These are phyloP conservation scores for Malassezia psittaci DNA, from an alignment of 1,284 basidiomycete species.

Conservation along the genomic window DNA sequence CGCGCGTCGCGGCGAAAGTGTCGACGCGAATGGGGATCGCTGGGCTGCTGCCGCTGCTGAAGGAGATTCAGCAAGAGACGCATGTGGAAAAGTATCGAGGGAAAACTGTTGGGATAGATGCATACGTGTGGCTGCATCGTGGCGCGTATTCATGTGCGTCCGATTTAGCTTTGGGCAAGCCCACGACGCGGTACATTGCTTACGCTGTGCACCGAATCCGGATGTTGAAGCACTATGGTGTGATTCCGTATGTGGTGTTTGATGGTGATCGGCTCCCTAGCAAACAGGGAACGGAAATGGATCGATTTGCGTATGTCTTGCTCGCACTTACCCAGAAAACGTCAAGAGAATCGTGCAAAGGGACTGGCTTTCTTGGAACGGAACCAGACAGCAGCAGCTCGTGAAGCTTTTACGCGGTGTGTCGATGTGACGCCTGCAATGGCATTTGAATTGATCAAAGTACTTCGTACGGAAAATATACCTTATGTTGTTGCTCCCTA, in stretches of 20 bases:
- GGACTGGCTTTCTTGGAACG: slow-evolving; percentile 66
- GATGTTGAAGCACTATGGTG: slow-evolving; percentile 70
- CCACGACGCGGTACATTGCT: slow-evolving; percentile 77
- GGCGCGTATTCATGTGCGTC: slow-evolving; percentile 79
- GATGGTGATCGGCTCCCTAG: slow-evolving; percentile 91
- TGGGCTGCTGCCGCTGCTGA: slow-evolving; percentile 83
- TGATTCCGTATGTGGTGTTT: slow-evolving; percentile 86
- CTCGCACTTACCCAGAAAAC: neutral
- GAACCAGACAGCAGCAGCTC: slow-evolving; percentile 67
- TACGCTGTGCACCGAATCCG: slow-evolving; percentile 88
- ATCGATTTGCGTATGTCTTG: slow-evolving; percentile 56
- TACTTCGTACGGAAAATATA: slow-evolving; percentile 42
- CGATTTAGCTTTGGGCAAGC: slow-evolving; percentile 73
- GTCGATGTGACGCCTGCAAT: slow-evolving; percentile 93
- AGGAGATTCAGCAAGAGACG: slow-evolving; percentile 57
- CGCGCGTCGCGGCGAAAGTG: too few relatives aligned
- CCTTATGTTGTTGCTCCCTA: slow-evolving; percentile 89
- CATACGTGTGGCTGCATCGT: slow-evolving; percentile 95
- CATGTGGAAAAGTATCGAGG: slow-evolving; percentile 32
- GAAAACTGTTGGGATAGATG: slow-evolving; percentile 62
- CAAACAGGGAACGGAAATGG: slow-evolving; percentile 78
- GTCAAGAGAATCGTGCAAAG: slow-evolving; percentile 53
- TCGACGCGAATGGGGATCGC: slow-evolving; percentile 59
- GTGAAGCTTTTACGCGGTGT: slow-evolving; percentile 80
- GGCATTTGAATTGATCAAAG: slow-evolving; percentile 96